Evolutionary conservation across 306 rosid species (phyloP), one percentile per base, ranked within the genome.

Genomic region (Fragaria vesca): DNA sequence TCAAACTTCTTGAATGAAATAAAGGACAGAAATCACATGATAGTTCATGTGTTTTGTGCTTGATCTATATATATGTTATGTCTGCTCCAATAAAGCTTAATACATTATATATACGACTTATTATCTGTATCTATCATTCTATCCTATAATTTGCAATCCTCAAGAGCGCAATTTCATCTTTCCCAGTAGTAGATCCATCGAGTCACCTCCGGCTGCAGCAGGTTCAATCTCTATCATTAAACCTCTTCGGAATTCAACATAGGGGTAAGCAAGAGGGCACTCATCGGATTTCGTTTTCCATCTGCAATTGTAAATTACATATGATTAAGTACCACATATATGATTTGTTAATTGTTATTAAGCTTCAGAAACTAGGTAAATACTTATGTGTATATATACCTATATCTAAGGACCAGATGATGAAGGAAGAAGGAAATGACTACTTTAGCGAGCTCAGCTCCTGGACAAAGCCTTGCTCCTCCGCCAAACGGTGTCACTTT

Each of bases 401-500:
- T 88, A 81, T 89, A 91, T 77, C 85, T 88, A 63, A 87, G 96
- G 93, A 93, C 90, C 82, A 93, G 83, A 88, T 93, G 96, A 84
- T 93, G 96, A 72, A 93, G 91, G 82, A 88, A 89, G 85, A 87
- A 83, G 10, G 94, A 85, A 74, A 81, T 91, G 62, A 89, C 93
- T 76, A 93, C 83, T 86, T 89, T 93, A 61, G 97, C 94, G 8
- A 88, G 85, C 70, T 93, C 97, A 66, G 91, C 81, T 38, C 91
- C 98, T 15, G 97, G 98, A 88, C 98, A 93, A 2, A 93, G 85
- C 76, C 93, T 78, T 83, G 89, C 88, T 42, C 98, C 98, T 78
- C 97, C 97, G 60, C 97, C 93, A 80, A 93, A 91, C 7, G 91
- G 85, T 45, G 91, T 81, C 74, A 83, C 88, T 79, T 89, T 89